phyloP scores from a whole-genome alignment of 2,329 filamentous ascomycete genomes.

The Macroventuria anomochaeta region DNA sequence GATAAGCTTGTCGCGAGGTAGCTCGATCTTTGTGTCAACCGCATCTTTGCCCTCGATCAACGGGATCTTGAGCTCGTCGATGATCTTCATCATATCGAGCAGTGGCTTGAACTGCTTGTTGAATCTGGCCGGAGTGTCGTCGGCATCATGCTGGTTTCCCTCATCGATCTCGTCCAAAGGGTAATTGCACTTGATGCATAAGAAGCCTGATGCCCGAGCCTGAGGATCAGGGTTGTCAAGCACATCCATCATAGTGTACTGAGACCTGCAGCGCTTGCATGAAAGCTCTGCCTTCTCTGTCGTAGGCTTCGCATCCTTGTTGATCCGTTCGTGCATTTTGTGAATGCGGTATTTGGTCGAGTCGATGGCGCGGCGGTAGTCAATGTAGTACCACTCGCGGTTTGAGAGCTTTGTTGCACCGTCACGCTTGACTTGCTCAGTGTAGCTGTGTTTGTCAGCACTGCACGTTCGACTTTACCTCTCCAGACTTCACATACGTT shows the following conservation, averaged over 20 bases:
- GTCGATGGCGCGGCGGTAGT: slow-evolving; percentile 92
- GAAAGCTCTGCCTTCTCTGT: slow-evolving; percentile 89
- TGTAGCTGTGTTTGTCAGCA: slow-evolving; percentile 60
- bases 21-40: slow-evolving; percentile 66
- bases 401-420: slow-evolving; percentile 82
- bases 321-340: slow-evolving; percentile 85
- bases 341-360: slow-evolving; percentile 95
- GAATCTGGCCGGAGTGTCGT: slow-evolving; percentile 57
- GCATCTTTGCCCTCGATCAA: slow-evolving; percentile 75
- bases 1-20: slow-evolving; percentile 68
- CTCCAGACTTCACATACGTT: slow-evolving; percentile 63
- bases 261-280: slow-evolving; percentile 79
- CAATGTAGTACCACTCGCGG: slow-evolving; percentile 95
- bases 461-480: slow-evolving; percentile 2
- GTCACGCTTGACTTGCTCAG: slow-evolving; percentile 77
- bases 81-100: slow-evolving; percentile 75
- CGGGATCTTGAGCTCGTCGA: slow-evolving; percentile 76
- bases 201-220: slow-evolving; percentile 67
- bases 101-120: slow-evolving; percentile 83
- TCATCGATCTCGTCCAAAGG: slow-evolving; percentile 55
- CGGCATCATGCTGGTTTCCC: slow-evolving; percentile 37
- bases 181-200: slow-evolving; percentile 78
- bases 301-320: slow-evolving; percentile 79
- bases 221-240: slow-evolving; percentile 72
- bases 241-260: slow-evolving; percentile 91